Evolutionary conservation across 2,329 filamentous ascomycete species (phyloP), one percentile per base, ranked within the genome.

Genomic region (Fusarium hostae): DNA sequence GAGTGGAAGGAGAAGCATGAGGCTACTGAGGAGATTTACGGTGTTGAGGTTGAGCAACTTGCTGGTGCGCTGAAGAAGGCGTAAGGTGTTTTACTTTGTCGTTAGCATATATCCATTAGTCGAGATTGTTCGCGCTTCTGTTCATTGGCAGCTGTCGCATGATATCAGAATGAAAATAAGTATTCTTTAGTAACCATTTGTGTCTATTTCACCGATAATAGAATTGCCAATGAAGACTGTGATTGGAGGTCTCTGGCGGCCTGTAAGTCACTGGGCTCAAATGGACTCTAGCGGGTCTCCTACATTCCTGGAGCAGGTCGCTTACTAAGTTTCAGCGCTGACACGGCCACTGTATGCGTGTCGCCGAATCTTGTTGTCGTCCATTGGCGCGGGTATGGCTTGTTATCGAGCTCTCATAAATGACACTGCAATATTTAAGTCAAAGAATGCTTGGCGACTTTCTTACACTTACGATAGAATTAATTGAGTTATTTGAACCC

Each of bases 1-100:
- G 78, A 79, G 32, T 79, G 77, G 76, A 59, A 68, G 37, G 30
- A 24, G 2, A 68, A 68, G 9, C 43, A 68, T 2, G 50, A 52
- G 8, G 43, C 12, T 1, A 6, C 34, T 16, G 13, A 37, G 4
- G 56, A 44, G 22, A 67, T 67, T 10, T 9, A 48, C 1, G 64
- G 63, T 1, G 8, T 57, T 0, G 64, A 68, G 5, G 63, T 68
- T 10, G 57, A 68, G 6, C 12, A 68, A 7, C n/a, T 51, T 12
- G 24, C 9, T 9, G 34, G 4, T 9, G 6, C 11, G 9, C n/a
- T 30, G 6, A 68, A 68, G 57, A 63, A 68, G 44, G 57, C 26
- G 12, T 66, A 48, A 22, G 28, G n/a, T 34, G 40, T 24, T 30
- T n/a, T 26, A 7, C 6, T 26, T 41, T 59, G n/a, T 41, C 2